Conservation (phyloP, 139 green algal species). For the Chlamydomonas applanata region DNA sequence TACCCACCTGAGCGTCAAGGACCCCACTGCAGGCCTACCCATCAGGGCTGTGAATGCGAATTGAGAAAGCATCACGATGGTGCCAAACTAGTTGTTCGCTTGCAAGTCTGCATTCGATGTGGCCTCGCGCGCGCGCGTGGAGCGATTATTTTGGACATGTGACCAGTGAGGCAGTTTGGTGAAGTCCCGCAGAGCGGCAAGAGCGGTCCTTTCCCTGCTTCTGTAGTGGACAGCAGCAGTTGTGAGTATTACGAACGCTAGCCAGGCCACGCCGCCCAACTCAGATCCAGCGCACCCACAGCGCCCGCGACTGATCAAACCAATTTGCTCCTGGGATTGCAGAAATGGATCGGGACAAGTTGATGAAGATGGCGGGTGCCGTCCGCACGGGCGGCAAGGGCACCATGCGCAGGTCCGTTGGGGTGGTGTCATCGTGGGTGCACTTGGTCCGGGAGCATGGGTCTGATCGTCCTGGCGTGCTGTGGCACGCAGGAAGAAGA, state of each 20-base stretch:
- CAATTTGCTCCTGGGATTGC: background rate
- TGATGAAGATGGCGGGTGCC: constrained; percentile 88
- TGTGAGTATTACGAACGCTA: background rate
- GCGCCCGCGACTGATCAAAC: background rate
- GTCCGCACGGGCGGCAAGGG: constrained; percentile 96
- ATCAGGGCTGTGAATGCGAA: too few species aligned
- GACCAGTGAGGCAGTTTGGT: too few species aligned
- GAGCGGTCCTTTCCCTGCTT: too few species aligned
- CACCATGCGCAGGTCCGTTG: constrained; percentile 75
- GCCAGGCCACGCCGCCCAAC: background rate
- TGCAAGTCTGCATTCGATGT: too few species aligned
- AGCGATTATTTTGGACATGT: too few species aligned
- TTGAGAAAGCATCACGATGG: too few species aligned
- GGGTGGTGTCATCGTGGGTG: constrained; percentile 2
- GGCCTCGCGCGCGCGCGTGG: too few species aligned
- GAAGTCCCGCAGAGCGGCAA: too few species aligned
- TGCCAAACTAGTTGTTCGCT: too few species aligned
- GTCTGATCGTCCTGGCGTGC: background rate
- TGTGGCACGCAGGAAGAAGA: constrained; percentile 90
- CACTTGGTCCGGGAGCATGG: background rate
- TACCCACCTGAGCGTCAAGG: too few species aligned
- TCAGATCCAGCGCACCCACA: background rate
- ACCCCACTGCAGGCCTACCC: too few species aligned
- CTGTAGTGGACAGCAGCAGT: background rate
- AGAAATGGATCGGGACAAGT: constrained; percentile 90